Evolutionary conservation across 306 rosid species (phyloP), one percentile per base, ranked within the genome.

Genomic region (Lotus japonicus): DNA sequence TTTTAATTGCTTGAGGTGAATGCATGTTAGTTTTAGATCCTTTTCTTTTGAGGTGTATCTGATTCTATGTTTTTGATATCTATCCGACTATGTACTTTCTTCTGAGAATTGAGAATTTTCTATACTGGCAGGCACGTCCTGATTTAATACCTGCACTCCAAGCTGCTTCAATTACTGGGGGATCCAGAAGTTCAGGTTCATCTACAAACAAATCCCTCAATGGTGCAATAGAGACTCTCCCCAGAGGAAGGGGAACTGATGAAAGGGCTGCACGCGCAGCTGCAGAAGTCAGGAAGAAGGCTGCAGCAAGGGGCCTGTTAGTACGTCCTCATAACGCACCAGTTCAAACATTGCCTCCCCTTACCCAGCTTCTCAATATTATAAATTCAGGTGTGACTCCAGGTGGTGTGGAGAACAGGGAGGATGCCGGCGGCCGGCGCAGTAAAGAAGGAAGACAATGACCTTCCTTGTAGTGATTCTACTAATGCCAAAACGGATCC

Each of bases 201-300:
- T 55, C 92, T 1, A 46, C 59, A 11, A 88, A 86, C 82, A 88
- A 78, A 68, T 79, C 88, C 51, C 84, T 90, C 15, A 86, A 86
- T 65, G 80, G 90, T 63, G 90, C 90, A 0, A 64, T 88, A 5
- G 73, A 86, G 64, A 28, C 72, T 28, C 80, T 84, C 51, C 86
- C 87, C 11, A 81, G 92, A 28, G 92, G 95, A 51, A 84, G 90
- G 85, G 92, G 95, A 38, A 78, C 79, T 7, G 89, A 91, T 55
- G 92, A 88, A 80, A 79, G 97, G 77, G 97, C 92, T 2, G 90
- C 87, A 51, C 87, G 95, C 8, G 97, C 95, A 3, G 84, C 92
- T 49, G 95, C 97, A 9, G 95, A 79, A 69, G 87, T 76, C 38
- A 78, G 97, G 60, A 91, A 80, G 82, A 91, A 86, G 82, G 97